These are phyloP conservation scores for Phytophthora sp. DNA, from an alignment of 352 stramenopile species.

Conservation along the genomic window DNA sequence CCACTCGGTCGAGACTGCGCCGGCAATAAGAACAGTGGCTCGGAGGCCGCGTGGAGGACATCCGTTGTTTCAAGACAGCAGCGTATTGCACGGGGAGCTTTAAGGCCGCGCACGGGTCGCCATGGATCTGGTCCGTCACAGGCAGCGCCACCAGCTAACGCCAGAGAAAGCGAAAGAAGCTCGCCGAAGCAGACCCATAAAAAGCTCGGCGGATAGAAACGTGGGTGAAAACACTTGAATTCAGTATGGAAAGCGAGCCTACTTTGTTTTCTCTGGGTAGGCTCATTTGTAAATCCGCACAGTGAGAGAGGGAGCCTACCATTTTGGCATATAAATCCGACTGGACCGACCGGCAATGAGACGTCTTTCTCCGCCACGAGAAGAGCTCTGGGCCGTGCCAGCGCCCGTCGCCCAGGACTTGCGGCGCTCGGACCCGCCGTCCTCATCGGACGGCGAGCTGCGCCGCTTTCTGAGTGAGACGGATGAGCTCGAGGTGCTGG, in stretches of 20 bases:
- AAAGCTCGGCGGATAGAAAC: too few species aligned
- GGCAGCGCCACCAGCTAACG: too few species aligned
- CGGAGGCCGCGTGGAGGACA: too few species aligned
- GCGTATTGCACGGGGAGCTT: too few species aligned
- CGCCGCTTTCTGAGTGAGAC: constrained; percentile 35
- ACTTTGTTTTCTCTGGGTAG: background rate
- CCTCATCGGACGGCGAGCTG: background rate
- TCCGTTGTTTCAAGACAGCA: too few species aligned
- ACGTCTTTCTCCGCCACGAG: background rate
- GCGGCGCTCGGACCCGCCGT: background rate
- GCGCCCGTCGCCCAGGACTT: background rate
- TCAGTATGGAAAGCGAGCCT: background rate
- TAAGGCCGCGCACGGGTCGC: too few species aligned
- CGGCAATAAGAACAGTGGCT: too few species aligned
- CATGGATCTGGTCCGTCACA: too few species aligned
- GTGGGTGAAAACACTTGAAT: background rate
- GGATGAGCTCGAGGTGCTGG: constrained; percentile 52
- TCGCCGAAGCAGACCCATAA: too few species aligned
- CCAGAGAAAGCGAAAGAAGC: too few species aligned
- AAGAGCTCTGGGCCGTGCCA: background rate
- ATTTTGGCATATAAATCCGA: constrained; percentile 4
- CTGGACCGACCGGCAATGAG: background rate
- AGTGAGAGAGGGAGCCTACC: background rate
- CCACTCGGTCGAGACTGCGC: too few species aligned
- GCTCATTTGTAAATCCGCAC: background rate